phyloP scores from a whole-genome alignment of 495 filamentous ascomycete genomes.

The Neurospora tetrasperma region DNA sequence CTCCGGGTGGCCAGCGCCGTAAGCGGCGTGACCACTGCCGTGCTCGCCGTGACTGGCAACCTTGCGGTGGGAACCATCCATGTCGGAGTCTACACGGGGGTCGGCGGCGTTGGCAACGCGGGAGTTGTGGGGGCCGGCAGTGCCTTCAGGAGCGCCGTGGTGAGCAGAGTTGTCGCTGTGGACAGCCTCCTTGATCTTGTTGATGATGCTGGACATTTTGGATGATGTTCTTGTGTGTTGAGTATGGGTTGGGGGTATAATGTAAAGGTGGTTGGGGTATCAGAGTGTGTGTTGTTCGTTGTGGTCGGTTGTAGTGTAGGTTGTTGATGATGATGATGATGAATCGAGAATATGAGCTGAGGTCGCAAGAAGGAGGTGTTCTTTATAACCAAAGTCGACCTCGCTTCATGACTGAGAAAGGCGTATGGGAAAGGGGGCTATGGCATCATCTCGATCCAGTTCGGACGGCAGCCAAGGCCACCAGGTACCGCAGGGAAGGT shows the following conservation, averaged over 20 bases:
- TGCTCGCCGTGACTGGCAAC: slow-evolving; percentile 20
- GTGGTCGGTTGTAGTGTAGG: neutral
- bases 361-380: neutral
- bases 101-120: slow-evolving; percentile 35
- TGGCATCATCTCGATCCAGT: neutral
- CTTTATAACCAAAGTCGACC: neutral
- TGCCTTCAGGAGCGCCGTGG: slow-evolving; percentile 27
- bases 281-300: slow-evolving; percentile 5
- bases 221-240: slow-evolving; percentile 7
- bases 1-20: neutral
- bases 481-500: neutral
- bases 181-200: slow-evolving; percentile 67
- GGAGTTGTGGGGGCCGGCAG: slow-evolving; percentile 29
- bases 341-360: neutral
- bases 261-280: slow-evolving; percentile 2
- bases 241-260: neutral
- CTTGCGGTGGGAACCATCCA: slow-evolving; percentile 19
- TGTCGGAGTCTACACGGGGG: slow-evolving; percentile 39
- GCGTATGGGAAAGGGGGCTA: neutral
- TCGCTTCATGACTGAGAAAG: neutral
- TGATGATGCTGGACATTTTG: slow-evolving; percentile 57
- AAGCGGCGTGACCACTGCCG: slow-evolving; percentile 3
- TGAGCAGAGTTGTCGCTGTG: slow-evolving; percentile 28
- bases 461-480: neutral
- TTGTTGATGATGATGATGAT: neutral